Percentiles rank a stretch among this genome's conserved stretches.
Conservation (phyloP, 306 rosid genomes). For the Trifolium fragiferum region DNA sequence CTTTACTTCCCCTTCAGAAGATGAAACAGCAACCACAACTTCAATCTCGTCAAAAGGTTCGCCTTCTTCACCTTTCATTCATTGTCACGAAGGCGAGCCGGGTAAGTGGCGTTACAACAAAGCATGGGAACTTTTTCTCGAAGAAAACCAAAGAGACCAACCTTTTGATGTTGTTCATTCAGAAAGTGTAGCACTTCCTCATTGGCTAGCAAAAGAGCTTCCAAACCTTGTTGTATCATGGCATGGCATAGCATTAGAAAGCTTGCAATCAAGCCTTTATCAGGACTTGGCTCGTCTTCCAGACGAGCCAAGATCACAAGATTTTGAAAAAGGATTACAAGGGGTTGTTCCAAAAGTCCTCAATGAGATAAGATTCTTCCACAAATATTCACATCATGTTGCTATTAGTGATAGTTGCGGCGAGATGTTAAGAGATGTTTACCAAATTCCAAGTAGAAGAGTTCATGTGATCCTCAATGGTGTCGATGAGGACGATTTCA, state of each 20-base stretch:
- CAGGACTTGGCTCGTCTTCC: slow-evolving; percentile 72
- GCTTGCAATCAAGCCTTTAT: slow-evolving; percentile 79
- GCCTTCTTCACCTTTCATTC: slow-evolving; percentile 64
- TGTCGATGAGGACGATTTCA: slow-evolving; percentile 67
- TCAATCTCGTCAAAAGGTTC: slow-evolving; percentile 39
- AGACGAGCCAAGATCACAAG: slow-evolving; percentile 63
- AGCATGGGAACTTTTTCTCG: slow-evolving; percentile 83
- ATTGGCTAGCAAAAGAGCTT: slow-evolving; percentile 66
- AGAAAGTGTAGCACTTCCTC: slow-evolving; percentile 95
- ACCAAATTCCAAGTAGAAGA: slow-evolving; percentile 77
- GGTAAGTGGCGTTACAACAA: slow-evolving; percentile 92
- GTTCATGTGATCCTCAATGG: slow-evolving; percentile 96
- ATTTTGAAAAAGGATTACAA: slow-evolving; percentile 65
- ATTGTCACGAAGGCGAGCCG: slow-evolving; percentile 84
- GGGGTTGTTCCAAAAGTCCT: slow-evolving; percentile 80
- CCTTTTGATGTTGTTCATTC: slow-evolving; percentile 91
- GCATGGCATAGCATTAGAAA: slow-evolving; percentile 97
- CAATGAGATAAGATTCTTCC: slow-evolving; percentile 88
- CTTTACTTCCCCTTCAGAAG: slow-evolving; percentile 75
- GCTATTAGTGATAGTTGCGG: slow-evolving; percentile 95
- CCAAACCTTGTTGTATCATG: slow-evolving; percentile 88
- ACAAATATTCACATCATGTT: slow-evolving; percentile 77
- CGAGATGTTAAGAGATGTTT: slow-evolving; percentile 85
- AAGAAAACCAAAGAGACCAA: slow-evolving; percentile 51
- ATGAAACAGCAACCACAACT: slow-evolving; percentile 10